Base-by-base conservation (phyloP, 441 rosid species). In the Codiaeum variegatum region DNA sequence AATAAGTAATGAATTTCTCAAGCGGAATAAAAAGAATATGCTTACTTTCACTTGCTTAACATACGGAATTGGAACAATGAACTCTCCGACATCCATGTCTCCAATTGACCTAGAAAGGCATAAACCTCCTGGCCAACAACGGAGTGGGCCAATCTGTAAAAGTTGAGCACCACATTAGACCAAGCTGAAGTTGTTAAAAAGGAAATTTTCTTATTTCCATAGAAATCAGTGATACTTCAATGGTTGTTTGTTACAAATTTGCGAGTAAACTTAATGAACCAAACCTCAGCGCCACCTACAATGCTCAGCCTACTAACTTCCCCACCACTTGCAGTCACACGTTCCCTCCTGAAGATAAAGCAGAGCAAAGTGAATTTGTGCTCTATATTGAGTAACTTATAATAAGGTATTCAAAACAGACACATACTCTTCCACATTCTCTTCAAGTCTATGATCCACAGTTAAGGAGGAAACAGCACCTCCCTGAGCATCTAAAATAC, bases 61-160 rank as follows among this genome's bases (percentile, higher is more conserved):
- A 79, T 85, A 82, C 9, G 97, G 97, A 70, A 94, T 83, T 40
- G 97, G 97, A 72, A 90, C 98, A 69, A 91, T 90, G 61, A 85
- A 91, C 86, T 94, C 97, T n/a, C 98, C 98, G 5, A 91, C 96
- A 83, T 94, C 97, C 87, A 84, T 86, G 80, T 90, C 97, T 23
- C 97, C 98, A 26, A 94, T 94, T 59, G 98, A 94, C 79, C 98
- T 83, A 26, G 97, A 92, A 79, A 94, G 97, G 78, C 97, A 94
- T 61, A 91, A 81, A 55, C 97, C 97, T 71, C 97, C 98, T 1
- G 96, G 97, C 95, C 97, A 94, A 73, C 98, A 94, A 23, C 97
- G 87, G 32, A 92, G 83, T 29, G 98, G 97, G 62, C 98, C 97
- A 70, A 90, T 84, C 97, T 93, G 79, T 38, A 67, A 40, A 29